Evolutionary conservation across 1,139 yeast species (phyloP).

Genomic region (Zygoascus sp.): DNA sequence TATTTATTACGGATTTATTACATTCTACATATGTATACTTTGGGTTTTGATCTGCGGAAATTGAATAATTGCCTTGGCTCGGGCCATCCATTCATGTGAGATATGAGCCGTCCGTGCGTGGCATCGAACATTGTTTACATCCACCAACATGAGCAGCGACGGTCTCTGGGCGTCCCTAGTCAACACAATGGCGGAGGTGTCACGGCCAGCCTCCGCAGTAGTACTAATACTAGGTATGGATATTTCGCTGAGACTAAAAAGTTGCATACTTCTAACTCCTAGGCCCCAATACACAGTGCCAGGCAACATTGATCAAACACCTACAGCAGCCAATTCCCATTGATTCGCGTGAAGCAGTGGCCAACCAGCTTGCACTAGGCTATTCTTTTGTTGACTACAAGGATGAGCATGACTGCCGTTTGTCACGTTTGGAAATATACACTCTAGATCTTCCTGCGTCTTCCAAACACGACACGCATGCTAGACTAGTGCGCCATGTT

Average conservation of each 20-base stretch:
- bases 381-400: conserved; percentile 35
- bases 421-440: conserved; percentile 35
- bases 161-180: conserved; percentile 17
- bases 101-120: no score
- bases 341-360: conserved; percentile 16
- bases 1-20: not conserved
- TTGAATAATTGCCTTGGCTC: no score
- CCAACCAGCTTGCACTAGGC: conserved; percentile 34
- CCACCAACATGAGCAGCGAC: conserved; percentile 4
- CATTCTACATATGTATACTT: not conserved
- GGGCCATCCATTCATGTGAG: no score
- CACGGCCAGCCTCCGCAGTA: conserved; percentile 12
- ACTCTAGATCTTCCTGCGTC: conserved; percentile 23
- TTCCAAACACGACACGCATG: conserved; percentile 5
- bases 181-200: conserved; percentile 14
- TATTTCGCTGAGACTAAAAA: not conserved
- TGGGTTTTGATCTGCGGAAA: no score
- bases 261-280: not conserved
- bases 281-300: conserved; percentile 21
- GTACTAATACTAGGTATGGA: conserved; percentile 14
- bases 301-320: conserved; percentile 18
- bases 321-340: conserved; percentile 13
- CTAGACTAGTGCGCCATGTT: conserved; percentile 10
- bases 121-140: conserved; percentile 3
- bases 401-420: conserved; percentile 31